These are phyloP conservation scores for Trichaptum fuscoviolaceum DNA, from an alignment of 768 basidiomycete genomes.

Conservation along the genomic window DNA sequence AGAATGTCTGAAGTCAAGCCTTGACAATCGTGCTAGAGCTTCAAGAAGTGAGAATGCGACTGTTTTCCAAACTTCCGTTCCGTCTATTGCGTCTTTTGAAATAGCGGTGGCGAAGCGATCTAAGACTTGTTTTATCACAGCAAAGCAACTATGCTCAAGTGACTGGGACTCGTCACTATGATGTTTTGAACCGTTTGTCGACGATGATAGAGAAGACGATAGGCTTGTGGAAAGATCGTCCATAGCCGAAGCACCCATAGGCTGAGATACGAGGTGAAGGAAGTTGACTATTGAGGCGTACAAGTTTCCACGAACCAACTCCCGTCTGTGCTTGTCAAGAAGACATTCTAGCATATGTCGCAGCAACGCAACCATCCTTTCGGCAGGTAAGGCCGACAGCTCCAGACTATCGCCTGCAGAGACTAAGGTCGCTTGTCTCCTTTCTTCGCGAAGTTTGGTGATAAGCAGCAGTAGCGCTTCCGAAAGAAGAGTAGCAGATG, in stretches of 20 bases:
- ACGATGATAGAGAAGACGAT: conserved; percentile 1
- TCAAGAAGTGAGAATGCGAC: conserved; percentile 90
- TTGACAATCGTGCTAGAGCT: conserved; percentile 68
- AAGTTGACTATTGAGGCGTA: conserved; percentile 91
- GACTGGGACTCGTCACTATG: conserved; percentile 23
- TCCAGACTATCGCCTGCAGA: conserved; percentile 58
- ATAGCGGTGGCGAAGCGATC: conserved; percentile 71
- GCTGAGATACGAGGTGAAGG: conserved; percentile 56
- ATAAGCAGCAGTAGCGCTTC: conserved; percentile 78
- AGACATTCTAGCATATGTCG: conserved; percentile 72
- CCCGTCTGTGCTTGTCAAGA: conserved; percentile 68
- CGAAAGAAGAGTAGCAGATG: conserved; percentile 76
- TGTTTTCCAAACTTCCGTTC: conserved; percentile 95
- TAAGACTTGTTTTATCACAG: conserved; percentile 58
- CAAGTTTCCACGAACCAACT: conserved; percentile 90
- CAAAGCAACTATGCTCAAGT: conserved; percentile 58
- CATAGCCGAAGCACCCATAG: background rate
- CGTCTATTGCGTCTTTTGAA: conserved; percentile 90
- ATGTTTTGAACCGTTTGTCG: conserved; percentile 3
- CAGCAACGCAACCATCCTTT: conserved; percentile 71
- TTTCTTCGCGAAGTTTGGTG: conserved; percentile 84
- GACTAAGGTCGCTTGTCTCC: conserved; percentile 63
- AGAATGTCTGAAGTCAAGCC: conserved; percentile 60
- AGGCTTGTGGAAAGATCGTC: conserved; percentile 13
- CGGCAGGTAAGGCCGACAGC: conserved; percentile 69